Evolutionary conservation across 345 rosid genomes (phyloP), one percentile per base, ranked within the genome.

Genomic region (Populus alba): DNA sequence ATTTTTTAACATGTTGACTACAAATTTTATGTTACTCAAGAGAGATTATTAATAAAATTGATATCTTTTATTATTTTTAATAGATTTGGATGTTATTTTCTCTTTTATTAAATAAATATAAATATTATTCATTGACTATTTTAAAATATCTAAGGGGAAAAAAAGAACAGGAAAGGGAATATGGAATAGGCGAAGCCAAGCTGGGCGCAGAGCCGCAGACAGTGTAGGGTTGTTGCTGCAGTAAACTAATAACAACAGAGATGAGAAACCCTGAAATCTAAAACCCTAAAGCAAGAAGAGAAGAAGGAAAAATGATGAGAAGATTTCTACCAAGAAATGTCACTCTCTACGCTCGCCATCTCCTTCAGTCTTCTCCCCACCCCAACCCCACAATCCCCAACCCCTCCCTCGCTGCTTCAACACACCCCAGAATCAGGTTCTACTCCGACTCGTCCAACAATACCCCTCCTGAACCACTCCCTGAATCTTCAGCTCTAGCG

Each of bases 391-490:
- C 29, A 35, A n/a, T 39, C 43, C 70, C 66, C 27, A 74, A 13
- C 9, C 72, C 57, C 53, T 49, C 78, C 80, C 70, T 78, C 22
- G 71, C 85, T 27, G 62, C 75, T 25, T 63, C 73, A 22, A 45
- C 83, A 70, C 83, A 53, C 13, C 47, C 77, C 39, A 71, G 13
- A 35, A 68, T 84, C 68, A 86, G 91, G 61, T 35, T 81, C 68
- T 89, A 83, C 41, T 80, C 85, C 13, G 89, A 80, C 31, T 75
- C 88, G 22, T 74, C 86, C 66, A 51, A 33, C 73, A 83, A 77
- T n/a, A 75, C 76, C 29, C 73, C 86, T 35, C 51, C 51, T 47
- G 38, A 53, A 22, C 43, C 77, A 5, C 82, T 69, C 35, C 7
- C 83, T 20, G 88, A 78, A 31, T 77, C 87, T 9, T 47, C 76